Conservation (phyloP, 495 filamentous ascomycete species). For the Ramalina intermedia region DNA sequence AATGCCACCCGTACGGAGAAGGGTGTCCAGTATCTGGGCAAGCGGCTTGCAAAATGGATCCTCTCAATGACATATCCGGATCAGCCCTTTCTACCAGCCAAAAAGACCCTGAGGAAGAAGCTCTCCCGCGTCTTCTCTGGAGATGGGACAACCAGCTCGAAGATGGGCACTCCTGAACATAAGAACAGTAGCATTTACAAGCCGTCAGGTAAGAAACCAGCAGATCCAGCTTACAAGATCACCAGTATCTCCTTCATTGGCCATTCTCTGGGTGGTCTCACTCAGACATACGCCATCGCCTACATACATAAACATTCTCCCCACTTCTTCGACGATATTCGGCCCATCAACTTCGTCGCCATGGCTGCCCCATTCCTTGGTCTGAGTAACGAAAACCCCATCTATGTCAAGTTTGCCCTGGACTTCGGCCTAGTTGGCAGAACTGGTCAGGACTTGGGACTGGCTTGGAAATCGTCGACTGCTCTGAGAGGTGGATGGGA, state of each 20-base stretch:
- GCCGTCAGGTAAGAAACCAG: constrained; percentile 16
- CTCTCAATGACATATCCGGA: constrained; percentile 83
- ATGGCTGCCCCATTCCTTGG: constrained; percentile 83
- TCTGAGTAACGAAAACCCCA: constrained; percentile 89
- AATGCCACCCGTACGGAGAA: constrained; percentile 84
- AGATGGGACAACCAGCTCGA: constrained; percentile 15
- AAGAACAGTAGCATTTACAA: constrained; percentile 39
- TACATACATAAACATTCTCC: constrained; percentile 97
- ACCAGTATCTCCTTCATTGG: constrained; percentile 93
- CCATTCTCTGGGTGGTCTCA: constrained; percentile 80
- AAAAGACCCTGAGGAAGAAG: constrained; percentile 35
- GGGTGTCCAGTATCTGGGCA: constrained; percentile 93
- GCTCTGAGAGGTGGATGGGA: constrained; percentile 76
- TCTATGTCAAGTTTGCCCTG: constrained; percentile 93
- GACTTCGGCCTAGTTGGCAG: constrained; percentile 91
- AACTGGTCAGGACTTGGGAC: constrained; percentile 85
- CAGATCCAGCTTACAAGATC: constrained; percentile 61
- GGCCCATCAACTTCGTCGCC: constrained; percentile 86
- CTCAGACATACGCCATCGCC: constrained; percentile 91
- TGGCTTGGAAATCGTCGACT: constrained; percentile 85
- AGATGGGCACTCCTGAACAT: constrained; percentile 29
- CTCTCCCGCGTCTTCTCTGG: constrained; percentile 22
- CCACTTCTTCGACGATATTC: constrained; percentile 73
- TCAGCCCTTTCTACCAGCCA: constrained; percentile 64
- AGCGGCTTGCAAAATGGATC: constrained; percentile 83